Evolutionary conservation across 345 rosid species (phyloP).

Genomic region (Erucastrum elatum): DNA sequence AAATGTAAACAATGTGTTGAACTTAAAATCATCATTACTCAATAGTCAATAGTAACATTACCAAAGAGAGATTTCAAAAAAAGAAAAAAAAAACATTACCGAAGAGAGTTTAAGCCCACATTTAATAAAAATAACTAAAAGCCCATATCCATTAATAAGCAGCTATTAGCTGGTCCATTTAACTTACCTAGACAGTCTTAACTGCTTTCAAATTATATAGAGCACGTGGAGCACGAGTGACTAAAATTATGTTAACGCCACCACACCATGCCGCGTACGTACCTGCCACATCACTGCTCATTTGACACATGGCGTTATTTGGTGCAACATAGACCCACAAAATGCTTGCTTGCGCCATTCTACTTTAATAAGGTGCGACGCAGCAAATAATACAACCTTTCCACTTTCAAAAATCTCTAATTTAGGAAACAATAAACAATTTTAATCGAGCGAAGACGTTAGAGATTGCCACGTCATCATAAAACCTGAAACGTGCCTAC

Average conservation of each 20-base stretch:
- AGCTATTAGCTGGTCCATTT: background rate
- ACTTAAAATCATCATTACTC: too few species aligned
- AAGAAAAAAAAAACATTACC: too few species aligned
- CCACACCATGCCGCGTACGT: background rate
- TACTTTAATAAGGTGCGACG: background rate
- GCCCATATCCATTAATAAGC: conserved; percentile 22
- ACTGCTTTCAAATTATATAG: background rate
- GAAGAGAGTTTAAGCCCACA: background rate
- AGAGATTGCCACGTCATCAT: conserved; percentile 39
- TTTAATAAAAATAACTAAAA: background rate
- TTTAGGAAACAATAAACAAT: background rate
- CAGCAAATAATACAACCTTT: conserved; percentile 20
- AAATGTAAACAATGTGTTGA: too few species aligned
- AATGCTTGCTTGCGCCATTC: background rate
- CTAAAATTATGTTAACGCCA: conserved; percentile 2
- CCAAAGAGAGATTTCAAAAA: too few species aligned
- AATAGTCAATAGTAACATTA: too few species aligned
- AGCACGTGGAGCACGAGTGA: conserved; percentile 29
- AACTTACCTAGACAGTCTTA: background rate
- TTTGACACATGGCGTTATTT: background rate
- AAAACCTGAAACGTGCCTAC: conserved; percentile 30
- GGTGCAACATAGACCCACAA: conserved; percentile 9
- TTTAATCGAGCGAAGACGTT: background rate
- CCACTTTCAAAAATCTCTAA: conserved; percentile 8
- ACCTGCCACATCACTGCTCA: conserved; percentile 22